These are phyloP conservation scores for Arthromyces matolae DNA, from an alignment of 768 basidiomycete species.

Conservation along the genomic window DNA sequence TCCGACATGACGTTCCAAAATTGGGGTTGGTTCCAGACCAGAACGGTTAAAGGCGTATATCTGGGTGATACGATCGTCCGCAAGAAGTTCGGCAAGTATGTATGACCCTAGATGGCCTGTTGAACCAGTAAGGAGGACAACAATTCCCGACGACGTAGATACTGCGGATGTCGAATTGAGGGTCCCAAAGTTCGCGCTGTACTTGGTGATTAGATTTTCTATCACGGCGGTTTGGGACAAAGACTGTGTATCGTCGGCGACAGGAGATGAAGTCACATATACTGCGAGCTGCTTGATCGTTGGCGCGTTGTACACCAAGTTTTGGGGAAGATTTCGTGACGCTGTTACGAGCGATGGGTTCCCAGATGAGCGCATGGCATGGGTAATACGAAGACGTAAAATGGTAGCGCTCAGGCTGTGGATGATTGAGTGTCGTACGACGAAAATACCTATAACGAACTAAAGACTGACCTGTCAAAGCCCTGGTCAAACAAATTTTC, in stretches of 20 bases:
- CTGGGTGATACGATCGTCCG: background rate
- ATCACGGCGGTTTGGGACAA: background rate
- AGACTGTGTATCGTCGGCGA: conserved; percentile 16
- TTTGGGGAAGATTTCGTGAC: background rate
- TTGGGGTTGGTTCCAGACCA: background rate
- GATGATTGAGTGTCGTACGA: background rate
- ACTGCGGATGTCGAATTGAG: background rate
- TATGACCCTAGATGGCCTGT: conserved; percentile 3
- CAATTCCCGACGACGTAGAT: background rate
- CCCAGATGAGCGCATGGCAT: conserved; percentile 1
- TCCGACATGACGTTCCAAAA: background rate
- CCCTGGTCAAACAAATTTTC: conserved; percentile 8
- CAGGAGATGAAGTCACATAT: conserved; percentile 12
- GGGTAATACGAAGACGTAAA: conserved; percentile 5
- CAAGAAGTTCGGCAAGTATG: background rate
- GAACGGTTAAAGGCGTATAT: conserved; percentile 2
- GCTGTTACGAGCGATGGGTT: background rate
- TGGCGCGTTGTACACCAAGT: background rate
- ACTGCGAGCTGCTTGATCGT: background rate
- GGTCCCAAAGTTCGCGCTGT: background rate
- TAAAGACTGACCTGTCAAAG: conserved; percentile 7
- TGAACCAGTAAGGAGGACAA: background rate
- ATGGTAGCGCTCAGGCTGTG: conserved; percentile 4
- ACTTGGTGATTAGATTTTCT: background rate
- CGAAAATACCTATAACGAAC: too few relatives aligned